A percentile compares a stretch with the other conserved stretches of the same genome.
phyloP scores from a whole-genome alignment of 495 filamentous ascomycete species.

The Xylaria acuta region DNA sequence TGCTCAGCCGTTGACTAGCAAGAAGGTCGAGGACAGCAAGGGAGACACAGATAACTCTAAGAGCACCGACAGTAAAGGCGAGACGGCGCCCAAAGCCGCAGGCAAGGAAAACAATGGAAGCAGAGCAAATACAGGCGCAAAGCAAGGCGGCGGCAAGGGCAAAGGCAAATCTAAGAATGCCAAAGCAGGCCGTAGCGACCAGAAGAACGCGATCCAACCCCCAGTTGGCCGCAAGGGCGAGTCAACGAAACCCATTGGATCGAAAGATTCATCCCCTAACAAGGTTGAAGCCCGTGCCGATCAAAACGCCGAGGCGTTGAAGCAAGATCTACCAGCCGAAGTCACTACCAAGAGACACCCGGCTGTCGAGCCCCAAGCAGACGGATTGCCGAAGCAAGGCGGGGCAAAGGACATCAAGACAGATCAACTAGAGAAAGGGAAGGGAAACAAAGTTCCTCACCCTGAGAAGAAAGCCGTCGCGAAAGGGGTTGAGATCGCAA shows the following conservation, averaged over 20 bases:
- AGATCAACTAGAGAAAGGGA: neutral
- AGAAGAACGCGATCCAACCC: neutral
- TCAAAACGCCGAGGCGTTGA: neutral
- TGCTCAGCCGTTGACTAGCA: neutral
- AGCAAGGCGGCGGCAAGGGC: constrained; percentile 9
- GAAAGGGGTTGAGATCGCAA: neutral
- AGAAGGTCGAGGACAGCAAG: neutral
- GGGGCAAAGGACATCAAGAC: neutral
- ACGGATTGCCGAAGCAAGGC: neutral
- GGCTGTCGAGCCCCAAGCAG: neutral
- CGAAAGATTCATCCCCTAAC: neutral
- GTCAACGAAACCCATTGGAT: neutral
- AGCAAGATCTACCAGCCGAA: neutral
- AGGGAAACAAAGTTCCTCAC: neutral
- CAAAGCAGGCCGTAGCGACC: neutral
- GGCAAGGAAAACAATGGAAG: neutral
- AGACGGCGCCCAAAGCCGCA: neutral
- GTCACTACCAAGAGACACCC: neutral
- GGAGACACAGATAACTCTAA: neutral
- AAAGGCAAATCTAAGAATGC: constrained; percentile 21
- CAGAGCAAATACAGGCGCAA: neutral
- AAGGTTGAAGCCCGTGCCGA: neutral
- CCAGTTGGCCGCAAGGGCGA: neutral
- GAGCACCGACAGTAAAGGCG: neutral
- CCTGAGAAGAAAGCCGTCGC: neutral